A percentile compares a stretch with the other conserved stretches of the same genome.
phyloP scores from a whole-genome alignment of 495 filamentous ascomycete genomes.

The Aspergillus kassunensis region DNA sequence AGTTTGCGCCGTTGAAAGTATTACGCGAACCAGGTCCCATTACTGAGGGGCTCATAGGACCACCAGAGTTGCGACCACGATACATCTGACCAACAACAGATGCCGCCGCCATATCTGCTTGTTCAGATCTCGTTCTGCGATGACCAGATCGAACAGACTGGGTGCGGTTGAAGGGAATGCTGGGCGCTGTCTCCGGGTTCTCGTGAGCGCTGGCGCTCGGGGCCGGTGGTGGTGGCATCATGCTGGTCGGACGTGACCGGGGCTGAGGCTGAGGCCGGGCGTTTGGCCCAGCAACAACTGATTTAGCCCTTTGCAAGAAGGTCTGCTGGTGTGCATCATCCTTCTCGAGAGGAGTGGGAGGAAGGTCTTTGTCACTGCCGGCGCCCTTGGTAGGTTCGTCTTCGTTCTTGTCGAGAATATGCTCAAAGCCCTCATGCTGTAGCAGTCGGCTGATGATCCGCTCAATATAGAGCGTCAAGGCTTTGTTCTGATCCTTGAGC shows the following conservation, averaged over 20 bases:
- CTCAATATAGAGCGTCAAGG: slow-evolving; percentile 94
- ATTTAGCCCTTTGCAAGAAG: slow-evolving; percentile 76
- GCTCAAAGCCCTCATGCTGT: slow-evolving; percentile 90
- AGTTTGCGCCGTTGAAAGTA: slow-evolving; percentile 42
- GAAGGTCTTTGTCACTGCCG: slow-evolving; percentile 74
- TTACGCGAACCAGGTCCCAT: slow-evolving; percentile 44
- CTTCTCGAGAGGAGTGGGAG: slow-evolving; percentile 67
- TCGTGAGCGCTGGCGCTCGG: slow-evolving; percentile 40
- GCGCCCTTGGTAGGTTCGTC: slow-evolving; percentile 40
- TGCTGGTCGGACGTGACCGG: slow-evolving; percentile 59
- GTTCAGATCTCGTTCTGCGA: slow-evolving; percentile 68
- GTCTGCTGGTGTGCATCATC: slow-evolving; percentile 48
- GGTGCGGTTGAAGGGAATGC: slow-evolving; percentile 69
- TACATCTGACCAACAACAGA: slow-evolving; percentile 82
- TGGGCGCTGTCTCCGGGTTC: slow-evolving; percentile 77
- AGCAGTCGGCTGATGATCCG: slow-evolving; percentile 94
- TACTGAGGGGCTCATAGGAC: slow-evolving; percentile 48
- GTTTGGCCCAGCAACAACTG: slow-evolving; percentile 52
- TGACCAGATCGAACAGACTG: slow-evolving; percentile 54
- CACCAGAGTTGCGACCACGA: slow-evolving; percentile 59
- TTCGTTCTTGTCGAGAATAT: slow-evolving; percentile 68
- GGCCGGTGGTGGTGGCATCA: slow-evolving; percentile 51
- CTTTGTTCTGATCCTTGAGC: slow-evolving; percentile 94
- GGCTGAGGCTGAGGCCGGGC: slow-evolving; percentile 43
- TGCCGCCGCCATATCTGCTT: slow-evolving; percentile 57